These are phyloP conservation scores for Aureobasidium sp. DNA, from an alignment of 2,329 filamentous ascomycete genomes.

Conservation along the genomic window DNA sequence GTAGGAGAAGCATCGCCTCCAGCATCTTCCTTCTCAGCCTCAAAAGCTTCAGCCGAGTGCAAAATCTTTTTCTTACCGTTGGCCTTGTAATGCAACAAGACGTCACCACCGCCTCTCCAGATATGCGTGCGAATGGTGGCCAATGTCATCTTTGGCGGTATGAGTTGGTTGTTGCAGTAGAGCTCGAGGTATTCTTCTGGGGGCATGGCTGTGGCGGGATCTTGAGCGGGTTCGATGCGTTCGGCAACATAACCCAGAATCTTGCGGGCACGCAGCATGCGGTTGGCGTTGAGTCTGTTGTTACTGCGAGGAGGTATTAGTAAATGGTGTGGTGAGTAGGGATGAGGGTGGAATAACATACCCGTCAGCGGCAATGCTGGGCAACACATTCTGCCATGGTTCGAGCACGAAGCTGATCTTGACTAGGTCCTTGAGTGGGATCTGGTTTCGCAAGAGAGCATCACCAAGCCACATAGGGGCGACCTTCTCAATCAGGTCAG, in stretches of 20 bases:
- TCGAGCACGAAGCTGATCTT: conserved; percentile 94
- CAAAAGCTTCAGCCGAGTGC: conserved; percentile 13
- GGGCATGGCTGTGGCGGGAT: conserved; percentile 41
- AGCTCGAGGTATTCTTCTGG: conserved; percentile 93
- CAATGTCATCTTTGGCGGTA: conserved; percentile 82
- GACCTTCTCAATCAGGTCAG: conserved; percentile 74
- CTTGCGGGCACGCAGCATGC: conserved; percentile 93
- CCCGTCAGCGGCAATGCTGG: conserved; percentile 67
- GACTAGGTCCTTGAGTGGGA: conserved; percentile 79
- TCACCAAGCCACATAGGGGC: conserved; percentile 91
- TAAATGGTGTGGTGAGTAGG: background rate
- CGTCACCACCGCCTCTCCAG: conserved; percentile 92
- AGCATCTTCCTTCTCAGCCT: background rate
- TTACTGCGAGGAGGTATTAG: conserved; percentile 43
- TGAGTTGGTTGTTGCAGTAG: conserved; percentile 59
- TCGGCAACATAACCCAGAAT: conserved; percentile 89
- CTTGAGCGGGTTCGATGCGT: conserved; percentile 65
- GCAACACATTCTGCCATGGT: conserved; percentile 59
- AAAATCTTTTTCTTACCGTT: conserved; percentile 66
- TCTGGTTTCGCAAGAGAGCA: conserved; percentile 69
- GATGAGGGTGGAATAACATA: no score
- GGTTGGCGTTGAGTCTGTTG: conserved; percentile 88
- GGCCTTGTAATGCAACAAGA: conserved; percentile 80
- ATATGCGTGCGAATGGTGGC: conserved; percentile 84
- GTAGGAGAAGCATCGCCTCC: background rate